Conservation (phyloP, 2,329 filamentous ascomycete genomes). For the Trichocomaceae sp. region DNA sequence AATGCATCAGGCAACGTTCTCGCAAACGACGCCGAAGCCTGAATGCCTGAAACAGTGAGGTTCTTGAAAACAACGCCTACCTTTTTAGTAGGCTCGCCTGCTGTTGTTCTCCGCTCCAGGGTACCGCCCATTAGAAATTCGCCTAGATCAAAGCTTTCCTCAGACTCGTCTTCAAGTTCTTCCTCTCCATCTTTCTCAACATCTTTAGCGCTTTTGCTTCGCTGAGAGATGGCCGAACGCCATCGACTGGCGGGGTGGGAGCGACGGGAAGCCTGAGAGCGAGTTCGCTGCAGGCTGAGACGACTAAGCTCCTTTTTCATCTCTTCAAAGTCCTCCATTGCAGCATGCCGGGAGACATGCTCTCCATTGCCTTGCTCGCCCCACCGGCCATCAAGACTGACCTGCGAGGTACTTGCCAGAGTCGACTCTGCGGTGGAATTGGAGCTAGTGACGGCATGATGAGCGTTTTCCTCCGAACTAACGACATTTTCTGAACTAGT, state of each 20-base stretch:
- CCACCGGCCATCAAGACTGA: slow-evolving; percentile 49
- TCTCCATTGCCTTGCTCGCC: slow-evolving; percentile 51
- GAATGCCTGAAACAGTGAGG: slow-evolving; percentile 66
- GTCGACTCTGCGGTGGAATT: slow-evolving; percentile 13
- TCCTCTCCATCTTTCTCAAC: slow-evolving; percentile 46
- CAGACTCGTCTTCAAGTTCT: slow-evolving; percentile 16
- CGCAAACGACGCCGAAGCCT: slow-evolving; percentile 61
- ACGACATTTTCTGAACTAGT: not conserved
- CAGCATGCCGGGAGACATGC: slow-evolving; percentile 45
- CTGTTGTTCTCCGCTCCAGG: slow-evolving; percentile 63
- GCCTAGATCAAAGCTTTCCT: slow-evolving; percentile 57
- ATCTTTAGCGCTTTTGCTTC: slow-evolving; percentile 19
- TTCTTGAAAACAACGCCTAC: slow-evolving; percentile 72
- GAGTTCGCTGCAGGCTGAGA: slow-evolving; percentile 41
- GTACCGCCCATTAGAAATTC: slow-evolving; percentile 68
- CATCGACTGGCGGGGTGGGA: slow-evolving; percentile 16
- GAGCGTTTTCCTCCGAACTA: not conserved
- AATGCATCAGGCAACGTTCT: slow-evolving; percentile 68
- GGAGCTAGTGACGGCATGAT: slow-evolving; percentile 1
- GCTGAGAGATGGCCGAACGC: slow-evolving; percentile 25
- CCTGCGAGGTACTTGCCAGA: slow-evolving; percentile 15
- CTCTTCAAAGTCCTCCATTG: slow-evolving; percentile 55
- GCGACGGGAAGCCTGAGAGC: slow-evolving; percentile 21
- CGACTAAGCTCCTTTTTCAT: slow-evolving; percentile 51
- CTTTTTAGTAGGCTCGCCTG: slow-evolving; percentile 63